These are phyloP conservation scores for Chaetoceros muelleri DNA, from an alignment of 108 stramenopile genomes.

Conservation along the genomic window DNA sequence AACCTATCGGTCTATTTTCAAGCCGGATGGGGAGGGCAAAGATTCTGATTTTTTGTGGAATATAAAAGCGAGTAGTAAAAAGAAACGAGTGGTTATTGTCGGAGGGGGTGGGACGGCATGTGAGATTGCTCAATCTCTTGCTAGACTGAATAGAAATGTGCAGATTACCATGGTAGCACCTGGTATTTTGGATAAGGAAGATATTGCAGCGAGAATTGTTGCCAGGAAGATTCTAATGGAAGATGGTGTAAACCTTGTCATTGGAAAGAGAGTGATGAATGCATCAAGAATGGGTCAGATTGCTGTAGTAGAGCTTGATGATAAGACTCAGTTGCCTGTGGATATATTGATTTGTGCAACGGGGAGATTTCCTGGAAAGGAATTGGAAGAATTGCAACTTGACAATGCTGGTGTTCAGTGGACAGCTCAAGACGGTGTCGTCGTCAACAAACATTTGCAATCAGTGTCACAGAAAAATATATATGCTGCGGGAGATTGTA, in stretches of 20 bases:
- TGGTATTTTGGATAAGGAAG: conserved; percentile 1
- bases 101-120: conserved; percentile 35
- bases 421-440: conserved; percentile 15
- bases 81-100: conserved; percentile 23
- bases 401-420: conserved; percentile 15
- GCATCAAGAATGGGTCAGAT: neutral
- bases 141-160: conserved; percentile 9
- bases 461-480: conserved; percentile 15
- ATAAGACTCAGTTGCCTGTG: conserved; percentile 4
- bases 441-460: conserved; percentile 16
- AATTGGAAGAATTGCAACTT: conserved; percentile 12
- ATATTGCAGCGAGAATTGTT: conserved; percentile 18
- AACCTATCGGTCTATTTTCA: conserved; percentile 23
- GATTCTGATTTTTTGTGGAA: conserved; percentile 3
- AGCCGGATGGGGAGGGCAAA: conserved; percentile 7
- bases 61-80: neutral
- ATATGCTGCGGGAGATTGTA: conserved; percentile 36
- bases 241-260: conserved; percentile 1
- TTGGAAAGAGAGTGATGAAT: neutral
- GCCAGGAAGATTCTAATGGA: conserved; percentile 3
- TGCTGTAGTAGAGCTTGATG: neutral
- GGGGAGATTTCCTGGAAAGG: conserved; percentile 16
- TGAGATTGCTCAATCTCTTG: conserved; percentile 30
- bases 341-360: conserved; percentile 20
- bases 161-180: conserved; percentile 6